These are phyloP conservation scores for Naganishia cerealis DNA, from an alignment of 1,284 basidiomycete genomes.

Conservation along the genomic window DNA sequence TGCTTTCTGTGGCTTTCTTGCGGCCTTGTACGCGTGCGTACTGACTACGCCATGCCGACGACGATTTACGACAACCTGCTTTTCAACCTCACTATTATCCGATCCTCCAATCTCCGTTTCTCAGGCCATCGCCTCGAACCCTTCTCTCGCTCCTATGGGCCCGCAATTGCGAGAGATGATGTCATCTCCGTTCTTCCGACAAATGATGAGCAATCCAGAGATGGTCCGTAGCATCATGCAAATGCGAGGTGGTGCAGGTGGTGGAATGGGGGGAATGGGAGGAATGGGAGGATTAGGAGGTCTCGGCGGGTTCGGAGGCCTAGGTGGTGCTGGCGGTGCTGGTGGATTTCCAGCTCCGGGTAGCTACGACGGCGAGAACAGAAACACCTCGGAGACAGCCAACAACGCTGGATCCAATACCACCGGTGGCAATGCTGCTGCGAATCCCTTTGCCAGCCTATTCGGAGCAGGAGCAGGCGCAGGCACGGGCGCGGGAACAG, in stretches of 20 bases:
- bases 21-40: not conserved
- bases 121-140: constrained; percentile 73
- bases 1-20: not conserved
- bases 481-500: constrained; percentile 33
- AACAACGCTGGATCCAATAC: constrained; percentile 23
- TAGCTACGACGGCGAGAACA: constrained; percentile 36
- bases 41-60: not conserved
- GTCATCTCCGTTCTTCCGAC: constrained; percentile 74
- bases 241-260: constrained; percentile 59
- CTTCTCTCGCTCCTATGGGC: constrained; percentile 73
- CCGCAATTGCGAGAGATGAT: constrained; percentile 78
- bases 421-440: constrained; percentile 15
- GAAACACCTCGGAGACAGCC: constrained; percentile 35
- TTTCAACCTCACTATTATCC: not conserved
- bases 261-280: constrained; percentile 38
- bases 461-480: constrained; percentile 37
- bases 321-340: constrained; percentile 40
- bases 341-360: constrained; percentile 24
- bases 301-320: constrained; percentile 43
- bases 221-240: constrained; percentile 76
- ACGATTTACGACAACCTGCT: not conserved
- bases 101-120: not conserved
- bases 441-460: constrained; percentile 45
- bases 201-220: constrained; percentile 79
- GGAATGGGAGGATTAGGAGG: constrained; percentile 39